Base-by-base conservation (phyloP, 2,329 filamentous ascomycete species). In the Fusarium verrucosum region DNA sequence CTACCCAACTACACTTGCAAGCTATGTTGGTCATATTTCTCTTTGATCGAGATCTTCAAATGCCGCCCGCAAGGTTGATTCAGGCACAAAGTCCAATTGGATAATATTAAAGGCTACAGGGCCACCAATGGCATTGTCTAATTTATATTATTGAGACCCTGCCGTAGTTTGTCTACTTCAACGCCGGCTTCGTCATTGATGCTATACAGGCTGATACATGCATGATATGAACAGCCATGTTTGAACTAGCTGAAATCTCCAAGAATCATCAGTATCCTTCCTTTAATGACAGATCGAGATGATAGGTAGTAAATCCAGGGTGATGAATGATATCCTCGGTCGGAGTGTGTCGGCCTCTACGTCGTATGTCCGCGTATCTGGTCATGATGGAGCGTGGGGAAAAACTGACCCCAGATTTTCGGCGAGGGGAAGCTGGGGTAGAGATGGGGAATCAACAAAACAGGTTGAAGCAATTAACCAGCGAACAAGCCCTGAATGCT, bases 381-480 rank as follows among this genome's bases (percentile, higher is more conserved):
- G 60, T 52, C 62, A 36, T 28, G 19, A 32, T 37, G 22, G 25
- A 49, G 47, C 44, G 56, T 41, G 56, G 52, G 45, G 61, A 64
- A 64, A 45, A 64, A 45, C 50, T 44, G 45, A 70, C 66, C 69
- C 69, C 65, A 40, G 66, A 67, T 65, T 67, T 54, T 47, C 3
- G 46, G 44, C 42, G 46, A 57, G 58, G 53, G 56, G 59, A 70
- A 69, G 37, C 68, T 71, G 69, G 69, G 69, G 69, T 70, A 70
- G 56, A 53, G 28, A 62, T 58, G 50, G 54, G 26, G 45, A 47
- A 49, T 25, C 20, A 19, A 33, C 14, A 13, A 50, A n/a, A 37
- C 16, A 40, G 3, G 13, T 25, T 20, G n/a, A 20, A 20, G 16
- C n/a, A 47, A 26, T 35, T 25, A n/a, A 26, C 7, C 10, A 7